Evolutionary conservation across 805 yeast species (phyloP).

Genomic region (Alloascoidea hylecoeti): DNA sequence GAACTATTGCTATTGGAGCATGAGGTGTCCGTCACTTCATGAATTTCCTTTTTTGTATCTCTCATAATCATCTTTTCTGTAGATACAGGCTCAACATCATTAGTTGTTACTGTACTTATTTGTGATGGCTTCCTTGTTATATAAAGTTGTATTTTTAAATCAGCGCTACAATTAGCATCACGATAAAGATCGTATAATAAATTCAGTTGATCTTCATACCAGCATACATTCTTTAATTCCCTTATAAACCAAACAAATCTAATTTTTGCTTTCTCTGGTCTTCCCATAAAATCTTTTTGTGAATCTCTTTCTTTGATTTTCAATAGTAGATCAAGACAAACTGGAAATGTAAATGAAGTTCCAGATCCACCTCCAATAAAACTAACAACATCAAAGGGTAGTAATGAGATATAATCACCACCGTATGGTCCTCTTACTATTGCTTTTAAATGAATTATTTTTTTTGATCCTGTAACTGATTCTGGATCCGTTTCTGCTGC

Average conservation of each 20-base stretch:
- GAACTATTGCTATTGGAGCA: neutral
- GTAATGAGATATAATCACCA: conserved; percentile 24
- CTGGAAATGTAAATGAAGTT: conserved; percentile 29
- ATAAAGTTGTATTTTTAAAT: neutral
- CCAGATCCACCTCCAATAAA: conserved; percentile 33
- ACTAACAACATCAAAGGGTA: conserved; percentile 24
- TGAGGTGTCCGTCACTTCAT: neutral
- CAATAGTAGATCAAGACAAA: conserved; percentile 24
- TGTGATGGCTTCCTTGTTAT: neutral
- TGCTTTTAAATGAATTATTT: conserved; percentile 16
- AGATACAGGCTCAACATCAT: neutral
- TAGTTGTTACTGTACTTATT: neutral
- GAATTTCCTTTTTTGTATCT: neutral
- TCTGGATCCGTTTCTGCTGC: conserved; percentile 5
- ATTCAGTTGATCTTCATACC: conserved; percentile 23
- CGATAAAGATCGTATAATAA: conserved; percentile 17
- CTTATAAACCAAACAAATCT: conserved; percentile 21
- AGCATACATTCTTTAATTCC: conserved; percentile 14
- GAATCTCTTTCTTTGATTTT: conserved; percentile 10
- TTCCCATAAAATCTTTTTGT: conserved; percentile 17
- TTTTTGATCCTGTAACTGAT: conserved; percentile 10
- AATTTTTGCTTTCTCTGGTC: conserved; percentile 18
- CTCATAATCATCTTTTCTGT: neutral
- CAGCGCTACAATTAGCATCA: conserved; percentile 9
- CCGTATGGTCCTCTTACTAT: conserved; percentile 30